Conservation (phyloP, 345 rosid species). For the Hirschfeldia incana region DNA sequence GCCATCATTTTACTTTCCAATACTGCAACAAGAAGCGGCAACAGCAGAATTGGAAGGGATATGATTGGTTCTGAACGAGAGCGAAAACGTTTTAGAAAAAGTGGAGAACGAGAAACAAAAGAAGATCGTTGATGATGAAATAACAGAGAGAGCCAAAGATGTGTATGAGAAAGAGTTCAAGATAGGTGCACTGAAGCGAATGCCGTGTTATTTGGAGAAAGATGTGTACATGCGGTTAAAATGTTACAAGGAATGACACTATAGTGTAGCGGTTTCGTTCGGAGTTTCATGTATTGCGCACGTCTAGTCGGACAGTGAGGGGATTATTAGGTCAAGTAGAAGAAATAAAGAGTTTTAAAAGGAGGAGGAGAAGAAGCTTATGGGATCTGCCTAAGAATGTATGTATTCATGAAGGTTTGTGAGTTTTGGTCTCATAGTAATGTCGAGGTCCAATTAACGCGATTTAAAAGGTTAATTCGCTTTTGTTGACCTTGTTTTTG, state of each 20-base stretch:
- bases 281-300: neutral
- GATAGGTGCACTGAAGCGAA: neutral
- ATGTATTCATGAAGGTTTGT: neutral
- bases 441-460: neutral
- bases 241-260: neutral
- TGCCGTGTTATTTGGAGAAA: neutral
- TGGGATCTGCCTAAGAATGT: neutral
- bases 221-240: neutral
- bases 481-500: neutral
- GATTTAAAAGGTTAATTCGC: neutral
- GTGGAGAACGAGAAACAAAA: neutral
- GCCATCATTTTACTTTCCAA: neutral
- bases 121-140: neutral
- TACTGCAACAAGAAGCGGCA: neutral
- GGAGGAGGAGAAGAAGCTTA: neutral
- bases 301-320: neutral
- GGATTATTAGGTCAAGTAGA: neutral
- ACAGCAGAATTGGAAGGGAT: neutral
- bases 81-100: neutral
- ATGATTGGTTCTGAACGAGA: neutral
- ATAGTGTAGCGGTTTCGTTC: neutral
- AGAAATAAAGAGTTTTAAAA: neutral
- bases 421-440: neutral
- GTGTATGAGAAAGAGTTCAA: neutral
- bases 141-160: neutral